These are phyloP conservation scores for Vaccinium vitisidaea DNA, from an alignment of 148 eudicot species.

Conservation along the genomic window DNA sequence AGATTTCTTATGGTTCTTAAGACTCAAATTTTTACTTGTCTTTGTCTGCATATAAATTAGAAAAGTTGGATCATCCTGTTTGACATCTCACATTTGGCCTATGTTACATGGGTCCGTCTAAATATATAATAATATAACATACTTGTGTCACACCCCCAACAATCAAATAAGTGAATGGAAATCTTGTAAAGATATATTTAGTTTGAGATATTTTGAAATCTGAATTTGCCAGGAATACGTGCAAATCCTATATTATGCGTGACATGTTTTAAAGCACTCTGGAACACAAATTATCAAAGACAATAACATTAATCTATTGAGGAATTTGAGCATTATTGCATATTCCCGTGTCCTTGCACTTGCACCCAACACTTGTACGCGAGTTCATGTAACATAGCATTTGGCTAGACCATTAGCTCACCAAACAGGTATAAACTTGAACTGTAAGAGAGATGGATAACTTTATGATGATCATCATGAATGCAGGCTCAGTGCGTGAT, in stretches of 20 bases:
- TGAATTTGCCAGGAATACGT: neutral
- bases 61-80: too few species aligned
- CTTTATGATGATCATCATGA: neutral
- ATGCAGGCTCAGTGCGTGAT: conserved; percentile 37
- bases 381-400: neutral
- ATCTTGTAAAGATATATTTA: neutral
- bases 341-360: neutral
- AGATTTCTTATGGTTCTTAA: too few species aligned
- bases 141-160: neutral
- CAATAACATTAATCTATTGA: neutral
- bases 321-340: neutral
- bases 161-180: neutral
- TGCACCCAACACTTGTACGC: neutral
- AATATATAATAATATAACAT: too few species aligned
- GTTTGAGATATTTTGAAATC: neutral
- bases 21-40: too few species aligned
- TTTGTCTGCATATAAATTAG: too few species aligned
- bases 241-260: neutral
- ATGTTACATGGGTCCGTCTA: neutral
- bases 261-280: neutral
- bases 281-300: neutral
- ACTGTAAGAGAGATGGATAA: neutral
- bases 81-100: neutral
- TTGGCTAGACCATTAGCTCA: neutral
- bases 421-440: too few species aligned